phyloP scores from a whole-genome alignment of 2,329 filamentous ascomycete genomes.

The Penicillium sumatraense region DNA sequence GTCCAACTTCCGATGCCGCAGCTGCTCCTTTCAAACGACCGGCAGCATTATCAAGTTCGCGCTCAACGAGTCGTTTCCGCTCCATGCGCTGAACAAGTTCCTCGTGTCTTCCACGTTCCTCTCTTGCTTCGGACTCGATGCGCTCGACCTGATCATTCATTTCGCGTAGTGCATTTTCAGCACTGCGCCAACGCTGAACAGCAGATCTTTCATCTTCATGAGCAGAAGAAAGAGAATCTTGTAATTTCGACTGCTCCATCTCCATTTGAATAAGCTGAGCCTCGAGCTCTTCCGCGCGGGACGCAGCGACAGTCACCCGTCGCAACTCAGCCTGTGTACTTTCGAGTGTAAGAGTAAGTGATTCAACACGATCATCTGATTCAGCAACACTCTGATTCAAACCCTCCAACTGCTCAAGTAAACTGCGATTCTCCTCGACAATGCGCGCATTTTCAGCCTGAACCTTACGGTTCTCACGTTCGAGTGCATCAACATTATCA shows the following conservation, averaged over 20 bases:
- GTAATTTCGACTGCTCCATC: slow-evolving; percentile 75
- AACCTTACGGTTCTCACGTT: slow-evolving; percentile 72
- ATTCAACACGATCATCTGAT: slow-evolving; percentile 78
- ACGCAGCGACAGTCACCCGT: slow-evolving; percentile 72
- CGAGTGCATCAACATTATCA: slow-evolving; percentile 74
- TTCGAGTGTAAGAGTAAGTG: slow-evolving; percentile 75
- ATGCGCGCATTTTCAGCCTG: slow-evolving; percentile 77
- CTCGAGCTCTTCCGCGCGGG: slow-evolving; percentile 78
- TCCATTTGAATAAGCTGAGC: slow-evolving; percentile 79
- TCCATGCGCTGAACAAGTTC: slow-evolving; percentile 85
- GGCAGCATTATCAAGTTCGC: slow-evolving; percentile 78
- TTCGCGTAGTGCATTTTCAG: slow-evolving; percentile 76
- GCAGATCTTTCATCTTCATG: slow-evolving; percentile 79
- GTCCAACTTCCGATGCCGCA: slow-evolving; percentile 67
- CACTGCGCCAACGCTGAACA: slow-evolving; percentile 80
- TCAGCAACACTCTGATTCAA: slow-evolving; percentile 79
- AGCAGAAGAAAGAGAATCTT: slow-evolving; percentile 68
- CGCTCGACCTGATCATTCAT: slow-evolving; percentile 86
- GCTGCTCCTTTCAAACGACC: slow-evolving; percentile 81
- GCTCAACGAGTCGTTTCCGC: slow-evolving; percentile 78
- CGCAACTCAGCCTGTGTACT: slow-evolving; percentile 78
- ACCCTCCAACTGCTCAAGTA: slow-evolving; percentile 82
- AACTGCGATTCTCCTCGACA: slow-evolving; percentile 78
- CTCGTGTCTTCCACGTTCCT: slow-evolving; percentile 79
- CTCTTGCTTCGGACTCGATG: slow-evolving; percentile 80